Conservation (phyloP, 2,329 filamentous ascomycete genomes). For the Davidsoniella eucalypti region DNA sequence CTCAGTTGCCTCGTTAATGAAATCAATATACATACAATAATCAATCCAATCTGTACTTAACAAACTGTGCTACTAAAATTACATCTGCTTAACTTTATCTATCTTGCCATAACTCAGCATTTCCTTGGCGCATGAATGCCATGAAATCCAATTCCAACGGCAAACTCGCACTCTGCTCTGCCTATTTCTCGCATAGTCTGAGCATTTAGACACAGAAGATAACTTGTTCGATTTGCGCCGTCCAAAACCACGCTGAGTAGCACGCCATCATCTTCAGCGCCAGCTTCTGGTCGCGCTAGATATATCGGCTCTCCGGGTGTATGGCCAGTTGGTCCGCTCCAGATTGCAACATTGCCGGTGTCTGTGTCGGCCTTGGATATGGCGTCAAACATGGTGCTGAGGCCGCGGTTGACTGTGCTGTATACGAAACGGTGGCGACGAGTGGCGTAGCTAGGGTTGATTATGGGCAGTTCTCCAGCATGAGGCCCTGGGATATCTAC, state of each 20-base stretch:
- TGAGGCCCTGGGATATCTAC: conserved; percentile 35
- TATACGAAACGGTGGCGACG: conserved; percentile 45
- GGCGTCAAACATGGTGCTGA: conserved; percentile 43
- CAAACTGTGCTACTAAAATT: no score
- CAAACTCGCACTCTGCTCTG: conserved; percentile 43
- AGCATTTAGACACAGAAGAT: conserved; percentile 49
- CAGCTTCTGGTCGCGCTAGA: conserved; percentile 27
- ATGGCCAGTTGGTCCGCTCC: conserved; percentile 40
- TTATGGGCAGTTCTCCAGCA: conserved; percentile 46
- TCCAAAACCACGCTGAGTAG: conserved; percentile 48
- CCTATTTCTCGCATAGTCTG: conserved; percentile 46
- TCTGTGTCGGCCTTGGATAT: conserved; percentile 48
- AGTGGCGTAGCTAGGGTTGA: conserved; percentile 40
- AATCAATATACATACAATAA: not conserved
- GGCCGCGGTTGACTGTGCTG: conserved; percentile 36
- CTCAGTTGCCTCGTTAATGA: conserved; percentile 1
- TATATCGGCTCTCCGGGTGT: conserved; percentile 57
- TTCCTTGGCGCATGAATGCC: conserved; percentile 28
- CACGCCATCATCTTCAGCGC: conserved; percentile 46
- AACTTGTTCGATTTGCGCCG: conserved; percentile 40
- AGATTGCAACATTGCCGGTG: conserved; percentile 35
- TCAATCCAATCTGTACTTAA: no score
- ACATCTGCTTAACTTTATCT: no score
- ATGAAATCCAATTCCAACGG: conserved; percentile 49
- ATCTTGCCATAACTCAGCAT: no score